Conservation (phyloP, 225 moss, liverwort and hornwort species). For the Marchantia polymorpha region DNA sequence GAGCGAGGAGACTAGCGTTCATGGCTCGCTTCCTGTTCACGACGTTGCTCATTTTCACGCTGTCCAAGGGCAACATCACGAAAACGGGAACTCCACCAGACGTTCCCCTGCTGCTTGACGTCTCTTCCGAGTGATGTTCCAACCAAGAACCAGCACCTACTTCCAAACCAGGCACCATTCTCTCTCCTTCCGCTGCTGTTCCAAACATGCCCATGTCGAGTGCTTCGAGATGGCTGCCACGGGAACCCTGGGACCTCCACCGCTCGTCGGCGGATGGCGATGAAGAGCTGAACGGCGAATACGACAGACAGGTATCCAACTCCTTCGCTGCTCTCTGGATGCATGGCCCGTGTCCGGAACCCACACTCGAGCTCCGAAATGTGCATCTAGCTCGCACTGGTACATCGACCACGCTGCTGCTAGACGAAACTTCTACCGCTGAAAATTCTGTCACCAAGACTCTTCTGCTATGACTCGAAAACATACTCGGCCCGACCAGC, state of each 20-base stretch:
- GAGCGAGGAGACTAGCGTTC: conserved; percentile 62
- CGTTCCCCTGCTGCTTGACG: conserved; percentile 57
- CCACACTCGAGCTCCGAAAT: conserved; percentile 2
- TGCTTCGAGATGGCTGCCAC: conserved; percentile 7
- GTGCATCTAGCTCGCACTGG: conserved; percentile 14
- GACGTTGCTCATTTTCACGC: conserved; percentile 61
- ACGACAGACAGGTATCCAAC: background rate
- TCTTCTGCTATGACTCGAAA: background rate
- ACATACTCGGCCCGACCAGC: conserved; percentile 5
- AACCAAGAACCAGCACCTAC: conserved; percentile 7
- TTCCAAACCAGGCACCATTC: background rate
- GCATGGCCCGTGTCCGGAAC: conserved; percentile 9
- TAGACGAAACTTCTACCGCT: conserved; percentile 2
- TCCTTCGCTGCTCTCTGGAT: conserved; percentile 2
- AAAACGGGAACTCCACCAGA: conserved; percentile 68
- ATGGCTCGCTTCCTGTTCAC: conserved; percentile 59
- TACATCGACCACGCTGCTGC: background rate
- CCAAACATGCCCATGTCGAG: conserved; percentile 21
- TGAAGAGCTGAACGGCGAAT: background rate
- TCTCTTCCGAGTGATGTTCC: conserved; percentile 39
- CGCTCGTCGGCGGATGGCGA: conserved; percentile 19
- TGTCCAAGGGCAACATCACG: conserved; percentile 77
- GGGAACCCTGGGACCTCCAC: conserved; percentile 24
- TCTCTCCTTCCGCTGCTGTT: background rate
- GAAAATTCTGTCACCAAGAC: background rate